Conservation (phyloP, 1,139 yeast genomes). For the Kodamaea sp. region DNA sequence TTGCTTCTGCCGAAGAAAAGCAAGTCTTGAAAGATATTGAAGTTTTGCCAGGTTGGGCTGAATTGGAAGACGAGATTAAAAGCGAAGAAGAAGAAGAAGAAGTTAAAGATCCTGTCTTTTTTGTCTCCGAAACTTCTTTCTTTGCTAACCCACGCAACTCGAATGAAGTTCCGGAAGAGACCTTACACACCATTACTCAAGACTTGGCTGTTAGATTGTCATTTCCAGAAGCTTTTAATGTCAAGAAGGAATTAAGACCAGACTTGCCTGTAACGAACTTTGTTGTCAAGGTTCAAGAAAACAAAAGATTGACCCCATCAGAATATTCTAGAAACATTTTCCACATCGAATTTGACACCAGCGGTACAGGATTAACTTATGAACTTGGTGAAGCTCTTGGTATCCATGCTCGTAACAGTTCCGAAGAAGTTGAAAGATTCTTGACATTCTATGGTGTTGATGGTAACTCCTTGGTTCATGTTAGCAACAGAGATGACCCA, state of each 20-base stretch:
- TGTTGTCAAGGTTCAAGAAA: constrained; percentile 86
- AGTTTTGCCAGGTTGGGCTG: constrained; percentile 45
- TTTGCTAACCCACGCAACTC: constrained; percentile 51
- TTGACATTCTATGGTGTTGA: constrained; percentile 68
- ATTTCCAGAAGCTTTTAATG: constrained; percentile 75
- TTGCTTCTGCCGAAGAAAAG: constrained; percentile 48
- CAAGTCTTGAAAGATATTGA: constrained; percentile 44
- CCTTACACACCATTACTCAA: constrained; percentile 34
- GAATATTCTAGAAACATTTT: constrained; percentile 93
- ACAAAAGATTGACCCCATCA: constrained; percentile 86
- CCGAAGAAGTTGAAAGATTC: constrained; percentile 62
- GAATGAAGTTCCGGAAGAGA: constrained; percentile 38
- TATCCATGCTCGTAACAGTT: constrained; percentile 83
- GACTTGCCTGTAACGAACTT: constrained; percentile 85
- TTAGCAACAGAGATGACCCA: constrained; percentile 67
- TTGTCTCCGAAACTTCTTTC: constrained; percentile 59
- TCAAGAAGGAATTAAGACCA: constrained; percentile 66
- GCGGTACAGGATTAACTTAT: constrained; percentile 88
- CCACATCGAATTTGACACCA: constrained; percentile 90
- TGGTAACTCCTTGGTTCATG: constrained; percentile 63
- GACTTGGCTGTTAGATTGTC: constrained; percentile 69
- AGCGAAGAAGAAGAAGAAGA: constrained; percentile 22
- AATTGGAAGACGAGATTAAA: constrained; percentile 22
- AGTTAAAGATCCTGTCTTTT: constrained; percentile 39
- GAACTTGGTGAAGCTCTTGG: constrained; percentile 97